A percentile compares a stretch with the other conserved stretches of the same genome.
These are phyloP conservation scores for Fusarium domesticum DNA, from an alignment of 2,329 filamentous ascomycete genomes.

Conservation along the genomic window DNA sequence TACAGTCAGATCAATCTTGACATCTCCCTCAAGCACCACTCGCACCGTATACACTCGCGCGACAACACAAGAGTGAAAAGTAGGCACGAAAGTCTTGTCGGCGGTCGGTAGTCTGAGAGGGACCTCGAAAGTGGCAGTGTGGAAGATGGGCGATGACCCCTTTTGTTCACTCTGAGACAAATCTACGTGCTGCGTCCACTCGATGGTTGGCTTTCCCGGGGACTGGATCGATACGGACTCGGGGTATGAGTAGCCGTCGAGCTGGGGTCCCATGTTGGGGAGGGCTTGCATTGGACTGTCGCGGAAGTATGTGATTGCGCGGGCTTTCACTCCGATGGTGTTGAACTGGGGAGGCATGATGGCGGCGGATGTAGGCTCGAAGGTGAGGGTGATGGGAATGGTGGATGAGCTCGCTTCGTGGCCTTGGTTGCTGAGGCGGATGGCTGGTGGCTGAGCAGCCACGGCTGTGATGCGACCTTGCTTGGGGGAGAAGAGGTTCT, in stretches of 20 bases:
- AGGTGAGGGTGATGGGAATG: slow-evolving; percentile 14
- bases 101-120: slow-evolving; percentile 10
- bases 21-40: slow-evolving; percentile 14
- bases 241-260: slow-evolving; percentile 16
- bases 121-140: slow-evolving; percentile 17
- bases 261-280: slow-evolving; percentile 15
- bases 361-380: slow-evolving; percentile 14
- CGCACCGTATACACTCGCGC: slow-evolving; percentile 15
- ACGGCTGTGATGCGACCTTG: slow-evolving; percentile 17
- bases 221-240: slow-evolving; percentile 5
- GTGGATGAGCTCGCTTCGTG: slow-evolving; percentile 12
- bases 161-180: slow-evolving; percentile 2
- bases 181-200: slow-evolving; percentile 20
- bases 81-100: slow-evolving; percentile 20
- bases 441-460: slow-evolving; percentile 19
- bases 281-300: slow-evolving; percentile 15
- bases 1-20: slow-evolving; percentile 18
- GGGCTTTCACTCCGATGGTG: slow-evolving; percentile 9
- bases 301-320: slow-evolving; percentile 24
- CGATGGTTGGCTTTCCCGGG: neutral
- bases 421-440: slow-evolving; percentile 17
- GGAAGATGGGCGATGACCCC: slow-evolving; percentile 12
- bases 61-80: slow-evolving; percentile 15
- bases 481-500: slow-evolving; percentile 17
- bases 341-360: slow-evolving; percentile 15